Evolutionary conservation across 2,329 filamentous ascomycete species (phyloP).

Genomic region (Phyllosticta capitalensis): DNA sequence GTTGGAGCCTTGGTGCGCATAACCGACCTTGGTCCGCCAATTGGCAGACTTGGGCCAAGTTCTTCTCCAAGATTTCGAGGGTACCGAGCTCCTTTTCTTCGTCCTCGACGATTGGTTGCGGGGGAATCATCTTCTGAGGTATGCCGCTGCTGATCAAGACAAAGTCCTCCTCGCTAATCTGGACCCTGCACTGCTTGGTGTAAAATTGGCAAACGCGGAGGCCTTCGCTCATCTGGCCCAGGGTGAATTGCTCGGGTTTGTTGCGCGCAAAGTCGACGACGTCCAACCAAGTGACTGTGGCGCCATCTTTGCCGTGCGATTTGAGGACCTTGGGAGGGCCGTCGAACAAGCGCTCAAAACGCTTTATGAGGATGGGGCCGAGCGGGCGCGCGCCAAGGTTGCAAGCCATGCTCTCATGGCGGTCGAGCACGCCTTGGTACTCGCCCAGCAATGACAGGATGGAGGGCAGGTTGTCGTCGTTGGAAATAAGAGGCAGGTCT

Average conservation of each 20-base stretch:
- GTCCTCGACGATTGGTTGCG: constrained; percentile 73
- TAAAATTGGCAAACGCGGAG: constrained; percentile 69
- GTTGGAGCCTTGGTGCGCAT: background rate
- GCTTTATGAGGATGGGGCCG: constrained; percentile 72
- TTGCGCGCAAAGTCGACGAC: constrained; percentile 75
- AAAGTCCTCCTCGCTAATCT: constrained; percentile 84
- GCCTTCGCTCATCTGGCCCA: constrained; percentile 60
- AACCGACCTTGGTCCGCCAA: constrained; percentile 62
- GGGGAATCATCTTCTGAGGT: constrained; percentile 71
- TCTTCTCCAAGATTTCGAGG: constrained; percentile 72
- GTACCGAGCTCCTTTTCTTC: constrained; percentile 78
- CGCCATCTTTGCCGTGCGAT: constrained; percentile 50
- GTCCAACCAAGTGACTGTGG: constrained; percentile 69
- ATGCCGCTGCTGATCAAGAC: constrained; percentile 74
- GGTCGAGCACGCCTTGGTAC: constrained; percentile 76
- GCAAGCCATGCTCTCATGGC: constrained; percentile 77
- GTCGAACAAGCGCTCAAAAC: constrained; percentile 79
- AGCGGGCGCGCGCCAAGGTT: constrained; percentile 77
- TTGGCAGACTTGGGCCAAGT: constrained; percentile 66
- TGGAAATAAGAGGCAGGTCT: constrained; percentile 52
- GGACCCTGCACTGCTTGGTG: constrained; percentile 69
- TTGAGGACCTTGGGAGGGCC: constrained; percentile 61
- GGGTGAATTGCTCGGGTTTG: constrained; percentile 67
- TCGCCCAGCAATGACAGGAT: constrained; percentile 64
- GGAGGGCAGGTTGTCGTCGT: constrained; percentile 62